phyloP scores from a whole-genome alignment of 371 early-diverging fungal genomes.

The Dichotomocladium elegans region DNA sequence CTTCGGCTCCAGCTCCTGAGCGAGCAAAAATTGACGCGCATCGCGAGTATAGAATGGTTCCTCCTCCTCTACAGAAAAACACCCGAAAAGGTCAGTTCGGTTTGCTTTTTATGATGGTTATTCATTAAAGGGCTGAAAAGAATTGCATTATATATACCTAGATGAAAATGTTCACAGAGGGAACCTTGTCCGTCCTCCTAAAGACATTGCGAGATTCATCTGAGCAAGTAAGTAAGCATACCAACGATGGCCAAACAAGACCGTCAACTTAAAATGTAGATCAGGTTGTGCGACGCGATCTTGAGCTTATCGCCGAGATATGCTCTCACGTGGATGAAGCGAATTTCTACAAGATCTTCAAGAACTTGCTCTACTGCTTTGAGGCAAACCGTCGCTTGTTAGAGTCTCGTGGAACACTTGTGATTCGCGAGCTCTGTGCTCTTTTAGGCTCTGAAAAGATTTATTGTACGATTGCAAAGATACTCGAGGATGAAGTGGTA shows the following conservation, averaged over 20 bases:
- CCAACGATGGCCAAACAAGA: no score
- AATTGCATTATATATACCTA: not conserved
- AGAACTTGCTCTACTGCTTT: slow-evolving; percentile 75
- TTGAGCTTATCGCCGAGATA: slow-evolving; percentile 90
- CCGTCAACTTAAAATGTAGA: not conserved
- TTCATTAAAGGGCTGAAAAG: not conserved
- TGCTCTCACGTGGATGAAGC: slow-evolving; percentile 68
- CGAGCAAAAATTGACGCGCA: slow-evolving; percentile 82
- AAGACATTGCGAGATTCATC: slow-evolving; percentile 83
- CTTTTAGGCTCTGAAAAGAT: slow-evolving; percentile 82
- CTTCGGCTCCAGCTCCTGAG: slow-evolving; percentile 75
- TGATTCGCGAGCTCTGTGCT: slow-evolving; percentile 84
- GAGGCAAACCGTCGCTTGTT: slow-evolving; percentile 75
- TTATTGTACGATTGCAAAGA: slow-evolving; percentile 75
- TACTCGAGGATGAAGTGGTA: slow-evolving; percentile 70
- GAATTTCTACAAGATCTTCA: slow-evolving; percentile 77
- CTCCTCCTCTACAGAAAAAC: slow-evolving; percentile 87
- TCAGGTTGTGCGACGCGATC: slow-evolving; percentile 75
- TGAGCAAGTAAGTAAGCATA: slow-evolving; percentile 60
- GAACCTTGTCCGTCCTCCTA: slow-evolving; percentile 77
- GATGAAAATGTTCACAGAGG: slow-evolving; percentile 45
- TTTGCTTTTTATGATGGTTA: no score
- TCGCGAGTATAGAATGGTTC: slow-evolving; percentile 88
- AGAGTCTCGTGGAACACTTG: slow-evolving; percentile 81
- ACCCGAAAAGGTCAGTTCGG: slow-evolving; percentile 60